Evolutionary conservation across 2,329 filamentous ascomycete genomes (phyloP), one percentile per base, ranked within the genome.

Genomic region (Zymoseptoria pseudotritici): DNA sequence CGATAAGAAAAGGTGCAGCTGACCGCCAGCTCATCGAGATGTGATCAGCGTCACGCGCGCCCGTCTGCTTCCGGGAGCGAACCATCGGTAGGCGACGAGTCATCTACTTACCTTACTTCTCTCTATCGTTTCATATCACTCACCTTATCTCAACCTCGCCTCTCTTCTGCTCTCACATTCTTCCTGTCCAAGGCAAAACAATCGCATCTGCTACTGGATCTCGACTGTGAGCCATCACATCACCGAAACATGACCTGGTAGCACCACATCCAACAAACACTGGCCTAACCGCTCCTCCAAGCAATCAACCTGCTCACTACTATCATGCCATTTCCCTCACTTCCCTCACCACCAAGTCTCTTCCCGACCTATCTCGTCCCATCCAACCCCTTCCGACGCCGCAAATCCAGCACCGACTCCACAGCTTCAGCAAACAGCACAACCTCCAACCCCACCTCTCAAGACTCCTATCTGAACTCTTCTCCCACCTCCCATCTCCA

Each of bases 321-420:
- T 54, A 54, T 55, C 22, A 70, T 70, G 68, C 70, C 67, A 10
- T 67, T 70, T 59, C 60, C 67, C 20, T 66, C 57, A 36, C 53
- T 70, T 31, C 66, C 72, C 22, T 69, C 71, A 10, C 70, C 74
- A 24, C 66, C 74, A 36, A 64, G 74, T 13, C 64, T 78, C 63
- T 82, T 83, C 71, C 79, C 81, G 17, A 78, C 76, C 49, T 83
- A 80, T 65, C 74, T 83, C 52, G 71, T 81, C 58, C 78, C 79
- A 8, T 76, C 79, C 13, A 69, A 77, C 4, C 74, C 78, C 11
- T 81, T 82, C 70, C 77, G 77, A 46, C 72, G 76, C 52, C 75
- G 77, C 59, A 74, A 76, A 63, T 76, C 71, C 29, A 76, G 71
- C 67, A 73, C 70, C 53, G 71, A 72, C 61, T 74, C 72, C 65